A percentile compares a stretch with the other conserved stretches of the same genome.
Conservation (phyloP, 495 filamentous ascomycete genomes). For the Xylaria palmicola region DNA sequence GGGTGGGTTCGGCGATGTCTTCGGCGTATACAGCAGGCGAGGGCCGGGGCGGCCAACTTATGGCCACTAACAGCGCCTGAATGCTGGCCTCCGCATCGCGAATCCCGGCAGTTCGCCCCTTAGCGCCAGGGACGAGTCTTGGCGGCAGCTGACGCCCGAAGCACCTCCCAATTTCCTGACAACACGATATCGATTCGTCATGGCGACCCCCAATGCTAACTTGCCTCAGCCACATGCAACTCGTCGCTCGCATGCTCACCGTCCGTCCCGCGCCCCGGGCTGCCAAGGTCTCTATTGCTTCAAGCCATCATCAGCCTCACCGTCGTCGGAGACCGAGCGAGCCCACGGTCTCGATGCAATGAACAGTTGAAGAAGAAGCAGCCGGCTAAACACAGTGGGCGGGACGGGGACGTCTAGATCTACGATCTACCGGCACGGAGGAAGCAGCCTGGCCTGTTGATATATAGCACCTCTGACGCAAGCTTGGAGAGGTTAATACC, state of each 20-base stretch:
- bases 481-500: neutral
- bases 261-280: no score
- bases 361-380: no score
- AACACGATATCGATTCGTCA: constrained; percentile 14
- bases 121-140: constrained; percentile 7
- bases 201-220: constrained; percentile 11
- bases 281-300: no score
- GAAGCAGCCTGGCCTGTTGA: no score
- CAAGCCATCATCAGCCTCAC: constrained; percentile 3
- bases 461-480: no score
- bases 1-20: neutral
- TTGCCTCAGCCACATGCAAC: neutral
- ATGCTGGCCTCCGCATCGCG: no score
- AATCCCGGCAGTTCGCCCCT: constrained; percentile 5
- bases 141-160: constrained; percentile 1
- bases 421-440: neutral
- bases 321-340: neutral
- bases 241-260: no score
- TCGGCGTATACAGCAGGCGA: neutral
- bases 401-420: no score
- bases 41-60: neutral
- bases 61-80: neutral
- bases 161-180: constrained; percentile 11
- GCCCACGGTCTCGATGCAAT: neutral
- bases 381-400: no score